Evolutionary conservation across 2,329 filamentous ascomycete genomes (phyloP), one percentile per base, ranked within the genome.

Genomic region (Pochonia chlamydosporia): DNA sequence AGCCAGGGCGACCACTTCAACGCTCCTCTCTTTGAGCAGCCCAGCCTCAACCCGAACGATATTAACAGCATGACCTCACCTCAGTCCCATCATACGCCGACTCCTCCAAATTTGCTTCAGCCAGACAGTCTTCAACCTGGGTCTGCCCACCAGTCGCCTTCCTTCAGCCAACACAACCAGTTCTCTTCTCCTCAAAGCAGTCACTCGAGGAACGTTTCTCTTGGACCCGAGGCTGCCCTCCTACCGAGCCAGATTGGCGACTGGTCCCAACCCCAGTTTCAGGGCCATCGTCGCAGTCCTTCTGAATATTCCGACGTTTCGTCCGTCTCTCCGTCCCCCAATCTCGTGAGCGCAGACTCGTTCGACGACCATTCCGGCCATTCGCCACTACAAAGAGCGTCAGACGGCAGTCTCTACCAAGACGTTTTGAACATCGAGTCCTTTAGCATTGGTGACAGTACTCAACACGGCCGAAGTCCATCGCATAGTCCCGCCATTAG

Each of bases 271-370:
- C 66, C 72, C 13, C 76, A 80, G 50, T 96, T 95, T 60, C 85
- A 88, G 55, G 75, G 80, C n/a, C 92, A 96, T 63, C 80, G 90
- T 56, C 82, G 91, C 59, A 84, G 81, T 31, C 87, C 89, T 1
- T 96, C 91, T n/a, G 92, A 96, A 57, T 89, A 85, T 59, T 96
- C 90, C 3, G 92, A 96, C 56, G 84, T 96, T 5, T 96, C 85
- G 5, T 95, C 89, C 16, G 87, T 84, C 14, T 84, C 87, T 20
- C 87, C 84, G 21, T 96, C 92, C 16, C 92, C 92, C 3, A 89
- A 89, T 60, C 69, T 96, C 48, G 79, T 78, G 24, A 85, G 85
- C 55, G 78, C 86, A 50, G 91, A 96, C 58, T 81, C 73, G 53
- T 95, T 95, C 59, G 90, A 96, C 18, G 68, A 74, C n/a, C 74